Base-by-base conservation (phyloP, 202 grass and related monocot species). In the Saccharum hybrid region DNA sequence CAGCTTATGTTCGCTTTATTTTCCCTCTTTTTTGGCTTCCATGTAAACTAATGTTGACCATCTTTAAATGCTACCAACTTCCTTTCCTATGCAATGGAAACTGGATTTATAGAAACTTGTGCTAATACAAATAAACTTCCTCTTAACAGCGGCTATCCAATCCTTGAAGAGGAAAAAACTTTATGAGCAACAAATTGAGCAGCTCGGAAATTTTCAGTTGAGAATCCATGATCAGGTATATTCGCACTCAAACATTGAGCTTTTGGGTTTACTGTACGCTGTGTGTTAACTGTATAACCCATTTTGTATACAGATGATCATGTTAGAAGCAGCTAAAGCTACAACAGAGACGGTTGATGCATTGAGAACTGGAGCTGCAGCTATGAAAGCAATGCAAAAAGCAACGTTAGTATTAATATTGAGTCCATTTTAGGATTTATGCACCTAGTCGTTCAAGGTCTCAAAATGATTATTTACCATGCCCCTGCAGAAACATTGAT, bases 361-460 rank as follows among this genome's bases (percentile, higher is more conserved):
- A 21, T 88, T 93, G 86, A 93, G 88, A 77, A 90, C 80, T 65
- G 91, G 91, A 81, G 88, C 91, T 73, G 46, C 83, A 57, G 85
- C 88, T 48, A 93, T 93, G 91, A 93, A 93, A 78, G 86, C 83
- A 40, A 93, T 93, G 85, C 91, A 93, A 79, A 88, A 88, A 81
- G 88, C 85, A 63, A 93, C 88, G 91, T 93, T 71, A 90, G 91
- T 88, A 68, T 65, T 56, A 38, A 8, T 75, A 49, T 36, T 54
- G 14, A 62, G 19, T 57, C 0, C 30, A 80, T 76, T 56, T 76
- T 59, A 61, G 8, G 14, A 14, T 82, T 89, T 39, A 26, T 1
- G 4, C 33, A n/a, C 18, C 5, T 79, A 69, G 75, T 70, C 12
- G 1, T 39, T 83, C 8, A 67, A 57, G 9, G 36, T 45, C 16